Evolutionary conservation across 1,139 yeast genomes (phyloP), one percentile per base, ranked within the genome.

Genomic region (Kluyveromyces marxianus): DNA sequence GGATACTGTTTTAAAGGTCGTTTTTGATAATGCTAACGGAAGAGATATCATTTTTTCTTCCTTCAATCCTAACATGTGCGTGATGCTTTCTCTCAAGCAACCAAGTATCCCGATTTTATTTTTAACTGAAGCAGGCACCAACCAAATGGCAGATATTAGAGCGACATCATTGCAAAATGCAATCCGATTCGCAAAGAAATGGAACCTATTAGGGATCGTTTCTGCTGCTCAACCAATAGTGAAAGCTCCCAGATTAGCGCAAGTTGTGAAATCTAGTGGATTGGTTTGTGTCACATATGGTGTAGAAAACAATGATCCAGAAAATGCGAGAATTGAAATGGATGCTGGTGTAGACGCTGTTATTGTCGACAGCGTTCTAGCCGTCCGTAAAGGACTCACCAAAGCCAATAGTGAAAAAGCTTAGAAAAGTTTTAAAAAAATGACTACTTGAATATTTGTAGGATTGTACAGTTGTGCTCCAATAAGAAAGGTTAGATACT

Each of bases 271-370:
- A 63, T 82, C 89, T 24, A 79, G 85, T 43, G 97, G 97, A 0
- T 74, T 92, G 53, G 97, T 90, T 10, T 90, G 97, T 66, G 95
- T 92, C 47, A 87, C 96, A 0, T 92, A 92, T 59, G 98, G 98
- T 34, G 75, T 77, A 1, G 76, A 76, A 59, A 92, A 92, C 64
- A 92, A 92, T 58, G 81, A 81, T 41, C 96, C 97, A 0, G 88
- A 79, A 48, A 80, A 83, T 54, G 92, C 96, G 33, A 81, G 81
- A 55, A 71, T 85, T 50, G 97, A 92, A 65, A 84, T 92, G 83
- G 80, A 79, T 54, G 92, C 95, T 7, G 97, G 97, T 10, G 96
- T 92, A 6, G 97, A 92, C 70, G 98, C 98, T 0, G 97, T 92
- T 25, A 92, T 92, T 68, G 97, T 88, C 4, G 97, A 92, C 65